Evolutionary conservation across 345 rosid genomes (phyloP), one percentile per base, ranked within the genome.

Genomic region (Nephelium lappaceum): DNA sequence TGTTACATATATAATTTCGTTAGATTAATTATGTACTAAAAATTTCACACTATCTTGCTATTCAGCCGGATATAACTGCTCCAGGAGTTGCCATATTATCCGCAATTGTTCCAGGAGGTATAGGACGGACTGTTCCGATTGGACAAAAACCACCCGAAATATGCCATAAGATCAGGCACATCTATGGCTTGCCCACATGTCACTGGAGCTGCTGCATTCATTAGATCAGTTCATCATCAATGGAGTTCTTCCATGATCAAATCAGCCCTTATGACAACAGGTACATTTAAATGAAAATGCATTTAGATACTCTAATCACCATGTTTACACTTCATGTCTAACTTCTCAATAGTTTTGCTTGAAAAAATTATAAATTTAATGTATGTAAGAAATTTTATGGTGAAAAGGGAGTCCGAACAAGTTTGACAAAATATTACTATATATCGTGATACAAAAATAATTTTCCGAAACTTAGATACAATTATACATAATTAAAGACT

Each of bases 101-200:
- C 21, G 97, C 98, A 16, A 18, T 85, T 39, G 49, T 81, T 76
- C 98, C 98, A 4, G 78, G 73, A 57, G 36, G 18, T 8, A 87
- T 81, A 21, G 58, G 67, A 19, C 84, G 79, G 63, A 81, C 65
- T 38, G 81, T 79, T 70, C 84, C 82, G 5, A 10, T 27, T 12
- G 89, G 84, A 12, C 63, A 81, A 63, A 78, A 85, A 85, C 82
- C 85, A 24, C 49, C 83, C 3, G n/a, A 72, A 71, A 24, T 91
- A 83, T 79, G 90, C 84, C 71, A 70, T 86, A 60, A 81, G 24
- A 72, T 93, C 98, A 0, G 98, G 98, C 71, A 93, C 98, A 11
- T 93, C 98, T 23, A 90, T 92, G 98, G 92, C 97, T 63, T 93
- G 97, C 84, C 97, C 97, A 77, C 97, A 93, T 79, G 93, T 91